Conservation (phyloP, 495 filamentous ascomycete species). For the Neurospora sp. region DNA sequence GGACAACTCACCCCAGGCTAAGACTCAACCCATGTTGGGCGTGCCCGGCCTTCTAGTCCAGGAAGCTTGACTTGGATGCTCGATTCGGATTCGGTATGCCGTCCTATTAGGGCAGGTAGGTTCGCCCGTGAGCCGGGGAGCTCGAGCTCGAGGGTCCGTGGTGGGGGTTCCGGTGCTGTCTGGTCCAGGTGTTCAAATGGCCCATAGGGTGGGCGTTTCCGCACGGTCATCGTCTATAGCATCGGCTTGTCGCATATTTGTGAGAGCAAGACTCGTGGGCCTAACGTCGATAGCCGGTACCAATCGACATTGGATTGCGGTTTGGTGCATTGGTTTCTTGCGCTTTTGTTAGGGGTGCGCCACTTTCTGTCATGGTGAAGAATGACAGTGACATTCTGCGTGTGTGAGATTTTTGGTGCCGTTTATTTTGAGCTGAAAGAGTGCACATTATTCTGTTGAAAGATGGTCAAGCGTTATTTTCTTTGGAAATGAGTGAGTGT, state of each 20-base stretch:
- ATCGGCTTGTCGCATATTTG: background rate
- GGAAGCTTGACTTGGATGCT: background rate
- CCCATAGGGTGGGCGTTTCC: background rate
- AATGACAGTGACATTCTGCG: background rate
- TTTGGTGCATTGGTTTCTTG: background rate
- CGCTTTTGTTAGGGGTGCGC: background rate
- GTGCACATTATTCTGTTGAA: background rate
- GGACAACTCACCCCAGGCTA: no score
- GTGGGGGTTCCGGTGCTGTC: background rate
- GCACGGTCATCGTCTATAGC: background rate
- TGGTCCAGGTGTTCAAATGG: background rate
- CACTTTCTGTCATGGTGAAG: background rate
- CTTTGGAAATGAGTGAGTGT: background rate
- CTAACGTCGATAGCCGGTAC: background rate
- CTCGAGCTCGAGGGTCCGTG: background rate
- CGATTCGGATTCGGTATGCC: background rate
- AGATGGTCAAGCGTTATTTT: no score
- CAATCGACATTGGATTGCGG: background rate
- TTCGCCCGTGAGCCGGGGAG: background rate
- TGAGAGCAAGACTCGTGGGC: background rate
- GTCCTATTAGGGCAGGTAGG: background rate
- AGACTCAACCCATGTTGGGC: no score
- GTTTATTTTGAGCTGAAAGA: accelerated
- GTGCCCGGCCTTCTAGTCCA: no score
- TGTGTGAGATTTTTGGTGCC: background rate